Percentiles rank a stretch among this genome's conserved stretches.
Conservation (phyloP, 2,329 filamentous ascomycete species). For the Colletotrichum camelliae region DNA sequence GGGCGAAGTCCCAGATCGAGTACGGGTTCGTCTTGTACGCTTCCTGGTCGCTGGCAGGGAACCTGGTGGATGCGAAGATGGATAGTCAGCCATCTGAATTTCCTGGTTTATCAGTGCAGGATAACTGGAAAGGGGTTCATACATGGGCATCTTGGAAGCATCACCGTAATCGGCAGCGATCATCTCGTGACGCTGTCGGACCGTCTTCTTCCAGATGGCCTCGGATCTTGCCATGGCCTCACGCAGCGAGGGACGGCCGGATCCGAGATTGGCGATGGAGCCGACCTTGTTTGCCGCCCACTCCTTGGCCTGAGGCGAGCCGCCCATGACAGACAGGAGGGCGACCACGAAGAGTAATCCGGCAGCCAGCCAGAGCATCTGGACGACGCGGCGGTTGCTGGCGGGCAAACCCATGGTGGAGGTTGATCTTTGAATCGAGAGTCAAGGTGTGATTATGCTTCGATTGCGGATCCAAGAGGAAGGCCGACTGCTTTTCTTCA, state of each 20-base stretch:
- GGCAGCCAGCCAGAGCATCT: slow-evolving; percentile 27
- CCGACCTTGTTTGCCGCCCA: slow-evolving; percentile 25
- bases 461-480: neutral
- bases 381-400: slow-evolving; percentile 15
- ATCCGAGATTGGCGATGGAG: neutral
- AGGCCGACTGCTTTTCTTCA: neutral
- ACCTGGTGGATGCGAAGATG: slow-evolving; percentile 20
- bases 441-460: neutral
- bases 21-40: slow-evolving; percentile 32
- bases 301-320: slow-evolving; percentile 26
- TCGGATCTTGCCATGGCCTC: slow-evolving; percentile 25
- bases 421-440: neutral
- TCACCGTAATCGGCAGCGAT: slow-evolving; percentile 26
- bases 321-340: slow-evolving; percentile 22
- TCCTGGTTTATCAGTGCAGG: neutral
- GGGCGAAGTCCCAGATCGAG: slow-evolving; percentile 45
- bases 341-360: slow-evolving; percentile 29
- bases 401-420: neutral
- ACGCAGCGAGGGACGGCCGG: slow-evolving; percentile 12
- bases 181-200: slow-evolving; percentile 32
- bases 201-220: slow-evolving; percentile 32
- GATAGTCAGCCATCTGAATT: too few species aligned
- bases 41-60: slow-evolving; percentile 21
- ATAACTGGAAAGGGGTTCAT: neutral
- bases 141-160: slow-evolving; percentile 28